Evolutionary conservation across 106 monocot species (phyloP), one percentile per base, ranked within the genome.

Genomic region (Cymbidium sinense): DNA sequence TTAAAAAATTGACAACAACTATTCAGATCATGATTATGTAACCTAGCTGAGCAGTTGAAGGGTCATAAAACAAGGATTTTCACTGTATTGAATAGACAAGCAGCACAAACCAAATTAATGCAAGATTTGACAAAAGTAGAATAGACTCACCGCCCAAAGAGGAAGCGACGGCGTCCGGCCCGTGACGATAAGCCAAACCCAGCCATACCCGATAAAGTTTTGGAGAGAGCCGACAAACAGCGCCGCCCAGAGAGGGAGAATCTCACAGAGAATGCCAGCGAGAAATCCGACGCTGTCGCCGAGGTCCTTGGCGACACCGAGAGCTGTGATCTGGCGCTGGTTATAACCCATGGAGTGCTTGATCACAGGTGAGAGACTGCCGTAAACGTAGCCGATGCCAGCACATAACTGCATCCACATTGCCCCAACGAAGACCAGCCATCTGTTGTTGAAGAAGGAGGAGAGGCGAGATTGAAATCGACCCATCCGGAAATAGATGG

Each of bases 341-440:
- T 92, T 95, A 77, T 95, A 95, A 34, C 82, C 81, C 74, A 95
- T 61, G 3, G 92, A 81, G 69, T 83, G 82, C 85, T 95, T 95
- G 30, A 95, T 90, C 43, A 85, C 81, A 21, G 95, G 95, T 19
- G 95, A 95, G 18, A 95, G 36, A 83, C 95, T 95, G 12, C 95
- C 95, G 64, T 88, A 95, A 30, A 95, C 62, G 67, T 95, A 95
- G 0, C 92, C 92, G 35, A 93, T 76, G 19, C 92, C 93, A 7
- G 86, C 93, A 3, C 80, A 83, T 1, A 90, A 83, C 65, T 90
- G 90, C 43, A 93, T 50, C 95, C 95, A 95, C 87, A 95, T 95
- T 79, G 92, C 87, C 39, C 86, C 89, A 75, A 95, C 95, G 69
- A 95, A 92, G 15, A 95, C 92, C 47, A 92, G 86, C 95, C 95